Evolutionary conservation across 257 asterid species (phyloP), one percentile per base, ranked within the genome.

Genomic region (Solanum lignicaule): DNA sequence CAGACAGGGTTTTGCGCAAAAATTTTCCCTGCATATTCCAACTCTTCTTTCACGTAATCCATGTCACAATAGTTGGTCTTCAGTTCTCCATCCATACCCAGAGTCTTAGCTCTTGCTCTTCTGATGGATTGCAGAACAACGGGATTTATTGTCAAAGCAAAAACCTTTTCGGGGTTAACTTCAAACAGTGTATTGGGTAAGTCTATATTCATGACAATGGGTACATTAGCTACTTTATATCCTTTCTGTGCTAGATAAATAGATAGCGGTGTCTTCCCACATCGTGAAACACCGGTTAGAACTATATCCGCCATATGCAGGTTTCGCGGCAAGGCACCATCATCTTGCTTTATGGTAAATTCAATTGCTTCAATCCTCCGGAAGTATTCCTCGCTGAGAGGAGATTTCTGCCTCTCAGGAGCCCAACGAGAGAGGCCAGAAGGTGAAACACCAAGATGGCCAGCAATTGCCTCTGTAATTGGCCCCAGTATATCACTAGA

Each of bases 351-450:
- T 52, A 97, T 95, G 55, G 99, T 97, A 90, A 97, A 97, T 91
- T 97, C 99, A 36, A 97, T 88, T 25, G 99, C 99, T 91, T 97
- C 99, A 27, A 97, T 94, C 87, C 99, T 92, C 11, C 83, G 87
- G 84, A 97, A 97, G 91, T 97, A 97, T 2, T 94, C 99, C 86
- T 94, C 98, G 8, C 94, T 91, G 2, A 97, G 95, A 21, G 98
- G 95, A n/a, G 98, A 58, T 87, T 27, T 73, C 58, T 29, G 87
- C 58, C 99, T 87, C 13, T 95, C 98, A 5, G 95, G 94, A 29
- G 99, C 98, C 99, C 99, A 97, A 2, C 98, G 94, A 2, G 99
- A 87, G 43, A 97, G 95, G 18, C 99, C 99, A 8, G 99, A 97
- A 18, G 99, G 99, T 0, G 98, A 88, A 75, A 97, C 98, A 1